Evolutionary conservation across 177 flowering plant species (phyloP).

Genomic region (Vitis hybrid): DNA sequence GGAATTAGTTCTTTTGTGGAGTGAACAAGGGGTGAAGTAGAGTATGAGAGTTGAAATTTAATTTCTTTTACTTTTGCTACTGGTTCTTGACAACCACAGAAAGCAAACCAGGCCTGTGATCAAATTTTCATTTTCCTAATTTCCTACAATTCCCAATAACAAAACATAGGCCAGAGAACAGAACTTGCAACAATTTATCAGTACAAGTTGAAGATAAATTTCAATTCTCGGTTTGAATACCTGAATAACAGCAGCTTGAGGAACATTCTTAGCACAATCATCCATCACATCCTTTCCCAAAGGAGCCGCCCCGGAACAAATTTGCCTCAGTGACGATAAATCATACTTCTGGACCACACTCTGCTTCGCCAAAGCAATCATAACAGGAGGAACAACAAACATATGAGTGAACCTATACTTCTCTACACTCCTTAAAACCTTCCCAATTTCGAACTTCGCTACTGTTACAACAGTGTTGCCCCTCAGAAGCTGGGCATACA

Average conservation of each 20-base stretch:
- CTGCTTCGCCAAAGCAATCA: slow-evolving; percentile 69
- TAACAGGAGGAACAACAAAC: slow-evolving; percentile 74
- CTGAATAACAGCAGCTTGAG: slow-evolving; percentile 36
- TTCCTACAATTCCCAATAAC: too few relatives aligned
- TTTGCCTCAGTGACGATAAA: slow-evolving; percentile 58
- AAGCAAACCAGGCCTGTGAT: too few relatives aligned
- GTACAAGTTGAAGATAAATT: too few relatives aligned
- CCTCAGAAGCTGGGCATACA: slow-evolving; percentile 50
- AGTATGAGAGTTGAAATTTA: too few relatives aligned
- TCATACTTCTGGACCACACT: slow-evolving; percentile 51
- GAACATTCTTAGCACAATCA: slow-evolving; percentile 61
- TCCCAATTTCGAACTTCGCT: slow-evolving; percentile 57
- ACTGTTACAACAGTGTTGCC: slow-evolving; percentile 60
- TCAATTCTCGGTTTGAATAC: slow-evolving; percentile 7
- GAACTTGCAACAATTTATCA: too few relatives aligned
- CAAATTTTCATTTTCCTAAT: too few relatives aligned
- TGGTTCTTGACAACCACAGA: too few relatives aligned
- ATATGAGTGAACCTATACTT: slow-evolving; percentile 61
- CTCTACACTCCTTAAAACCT: slow-evolving; percentile 59
- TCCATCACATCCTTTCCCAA: slow-evolving; percentile 76
- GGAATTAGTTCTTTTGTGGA: too few relatives aligned
- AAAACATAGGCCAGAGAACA: too few relatives aligned
- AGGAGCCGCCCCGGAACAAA: slow-evolving; percentile 91
- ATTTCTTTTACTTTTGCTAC: too few relatives aligned
- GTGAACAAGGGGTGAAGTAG: too few relatives aligned